phyloP scores from a whole-genome alignment of 108 stramenopile genomes.

The Fistulifera pelliculosa region DNA sequence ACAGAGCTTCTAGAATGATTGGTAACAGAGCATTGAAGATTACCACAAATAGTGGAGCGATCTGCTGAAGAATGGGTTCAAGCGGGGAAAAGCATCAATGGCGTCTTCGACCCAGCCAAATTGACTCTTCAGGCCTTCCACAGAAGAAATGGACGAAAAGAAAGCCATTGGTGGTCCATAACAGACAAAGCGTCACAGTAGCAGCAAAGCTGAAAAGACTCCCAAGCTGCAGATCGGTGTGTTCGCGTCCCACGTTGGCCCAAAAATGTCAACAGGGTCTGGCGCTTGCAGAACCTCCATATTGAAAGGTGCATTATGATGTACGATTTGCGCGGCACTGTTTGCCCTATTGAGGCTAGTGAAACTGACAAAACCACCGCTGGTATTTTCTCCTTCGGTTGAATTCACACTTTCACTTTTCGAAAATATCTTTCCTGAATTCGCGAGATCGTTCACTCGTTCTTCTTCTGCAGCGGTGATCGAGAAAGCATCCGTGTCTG shows the following conservation, averaged over 20 bases:
- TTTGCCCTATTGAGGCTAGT: constrained; percentile 14
- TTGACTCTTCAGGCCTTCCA: constrained; percentile 16
- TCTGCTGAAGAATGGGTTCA: constrained; percentile 15
- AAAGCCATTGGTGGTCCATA: constrained; percentile 47
- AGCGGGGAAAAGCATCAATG: constrained; percentile 22
- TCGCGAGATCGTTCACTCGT: too few species aligned
- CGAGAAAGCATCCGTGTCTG: too few species aligned
- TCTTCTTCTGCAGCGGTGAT: too few species aligned
- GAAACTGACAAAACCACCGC: constrained; percentile 21
- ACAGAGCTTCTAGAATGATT: constrained; percentile 14
- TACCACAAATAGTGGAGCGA: constrained; percentile 35
- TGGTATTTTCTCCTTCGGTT: constrained; percentile 2
- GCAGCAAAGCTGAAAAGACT: constrained; percentile 20
- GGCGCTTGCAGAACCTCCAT: constrained; percentile 22
- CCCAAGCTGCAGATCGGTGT: constrained; percentile 23
- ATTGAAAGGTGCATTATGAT: constrained; percentile 18
- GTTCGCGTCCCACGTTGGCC: constrained; percentile 27
- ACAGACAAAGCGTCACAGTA: constrained; percentile 21
- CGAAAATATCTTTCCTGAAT: too few species aligned
- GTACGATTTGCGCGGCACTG: constrained; percentile 25
- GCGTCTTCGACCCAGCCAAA: constrained; percentile 21
- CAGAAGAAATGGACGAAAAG: constrained; percentile 27
- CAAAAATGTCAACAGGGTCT: constrained; percentile 27
- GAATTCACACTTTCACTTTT: too few species aligned
- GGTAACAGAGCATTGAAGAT: constrained; percentile 26